Evolutionary conservation across 2,329 filamentous ascomycete species (phyloP).

Genomic region (Beauveria rudraprayagi): DNA sequence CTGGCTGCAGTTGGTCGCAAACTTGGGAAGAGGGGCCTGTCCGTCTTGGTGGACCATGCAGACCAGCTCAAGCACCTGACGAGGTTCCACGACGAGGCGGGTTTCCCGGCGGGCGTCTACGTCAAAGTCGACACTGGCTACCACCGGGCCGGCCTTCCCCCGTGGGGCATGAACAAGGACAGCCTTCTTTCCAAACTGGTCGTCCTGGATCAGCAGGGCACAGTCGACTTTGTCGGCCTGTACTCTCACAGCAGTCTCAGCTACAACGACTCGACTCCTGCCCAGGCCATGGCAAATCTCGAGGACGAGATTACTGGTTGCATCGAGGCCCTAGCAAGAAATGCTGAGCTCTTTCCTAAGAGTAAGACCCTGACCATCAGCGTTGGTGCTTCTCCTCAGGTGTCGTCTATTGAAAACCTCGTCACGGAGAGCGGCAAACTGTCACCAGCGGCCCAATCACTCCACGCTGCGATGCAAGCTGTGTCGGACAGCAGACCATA

Average conservation of each 20-base stretch:
- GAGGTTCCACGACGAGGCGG: constrained; percentile 24
- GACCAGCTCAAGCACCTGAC: constrained; percentile 31
- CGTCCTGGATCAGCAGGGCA: constrained; percentile 13
- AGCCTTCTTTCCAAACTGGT: constrained; percentile 30
- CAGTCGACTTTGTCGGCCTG: constrained; percentile 17
- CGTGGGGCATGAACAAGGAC: constrained; percentile 29
- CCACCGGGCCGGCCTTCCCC: constrained; percentile 50
- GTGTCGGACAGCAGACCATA: not conserved
- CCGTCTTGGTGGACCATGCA: constrained; percentile 50
- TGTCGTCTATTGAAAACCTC: constrained; percentile 22
- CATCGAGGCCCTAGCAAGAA: constrained; percentile 16
- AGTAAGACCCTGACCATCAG: constrained; percentile 20
- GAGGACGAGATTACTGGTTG: constrained; percentile 24
- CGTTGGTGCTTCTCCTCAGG: constrained; percentile 26
- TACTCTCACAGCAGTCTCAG: constrained; percentile 28
- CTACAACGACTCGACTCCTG: constrained; percentile 20
- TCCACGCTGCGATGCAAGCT: constrained; percentile 1
- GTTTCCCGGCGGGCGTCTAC: constrained; percentile 35
- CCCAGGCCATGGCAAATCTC: constrained; percentile 23
- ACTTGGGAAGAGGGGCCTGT: constrained; percentile 38
- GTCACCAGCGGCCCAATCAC: not conserved
- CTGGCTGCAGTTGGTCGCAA: constrained; percentile 36
- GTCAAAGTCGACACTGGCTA: constrained; percentile 59
- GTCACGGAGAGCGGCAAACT: not conserved
- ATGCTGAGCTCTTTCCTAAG: constrained; percentile 13